Conservation (phyloP, 1,139 yeast species). For the Geotrichum candidum region DNA sequence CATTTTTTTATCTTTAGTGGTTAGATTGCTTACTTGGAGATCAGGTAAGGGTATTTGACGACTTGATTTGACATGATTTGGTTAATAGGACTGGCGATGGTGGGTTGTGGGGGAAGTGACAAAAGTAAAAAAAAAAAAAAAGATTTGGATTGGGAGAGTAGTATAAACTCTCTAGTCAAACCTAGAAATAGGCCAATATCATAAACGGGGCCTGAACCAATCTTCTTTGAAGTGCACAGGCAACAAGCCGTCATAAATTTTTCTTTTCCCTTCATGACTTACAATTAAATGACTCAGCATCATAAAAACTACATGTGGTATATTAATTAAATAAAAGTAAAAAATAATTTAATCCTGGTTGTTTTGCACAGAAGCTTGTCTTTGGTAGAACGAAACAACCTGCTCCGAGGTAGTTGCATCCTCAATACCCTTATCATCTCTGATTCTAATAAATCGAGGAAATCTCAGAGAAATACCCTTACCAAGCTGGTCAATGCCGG, state of each 20-base stretch:
- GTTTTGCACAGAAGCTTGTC: conserved; percentile 47
- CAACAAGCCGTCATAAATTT: background rate
- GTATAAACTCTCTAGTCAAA: background rate
- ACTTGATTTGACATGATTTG: conserved; percentile 12
- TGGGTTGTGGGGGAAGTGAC: conserved; percentile 1
- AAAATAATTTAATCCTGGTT: background rate
- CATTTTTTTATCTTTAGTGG: background rate
- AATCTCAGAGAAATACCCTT: conserved; percentile 88
- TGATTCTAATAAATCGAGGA: conserved; percentile 76
- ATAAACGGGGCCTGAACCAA: too few relatives aligned
- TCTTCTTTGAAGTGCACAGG: too few relatives aligned
- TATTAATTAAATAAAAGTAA: background rate
- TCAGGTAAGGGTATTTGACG: conserved; percentile 16
- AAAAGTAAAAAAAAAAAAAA: background rate
- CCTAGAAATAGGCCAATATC: background rate
- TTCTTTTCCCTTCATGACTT: too few relatives aligned
- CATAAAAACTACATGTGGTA: background rate
- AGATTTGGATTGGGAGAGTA: background rate
- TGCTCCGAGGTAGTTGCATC: conserved; percentile 89
- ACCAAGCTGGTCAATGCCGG: conserved; percentile 71
- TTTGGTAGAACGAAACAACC: conserved; percentile 80
- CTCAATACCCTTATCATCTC: conserved; percentile 84
- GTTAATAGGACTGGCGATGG: background rate
- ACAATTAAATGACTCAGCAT: background rate
- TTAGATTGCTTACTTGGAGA: conserved; percentile 14